Percentiles rank a stretch among this genome's conserved stretches.
These are phyloP conservation scores for Penicillium mononematosum DNA, from an alignment of 495 filamentous ascomycete species.

Conservation along the genomic window DNA sequence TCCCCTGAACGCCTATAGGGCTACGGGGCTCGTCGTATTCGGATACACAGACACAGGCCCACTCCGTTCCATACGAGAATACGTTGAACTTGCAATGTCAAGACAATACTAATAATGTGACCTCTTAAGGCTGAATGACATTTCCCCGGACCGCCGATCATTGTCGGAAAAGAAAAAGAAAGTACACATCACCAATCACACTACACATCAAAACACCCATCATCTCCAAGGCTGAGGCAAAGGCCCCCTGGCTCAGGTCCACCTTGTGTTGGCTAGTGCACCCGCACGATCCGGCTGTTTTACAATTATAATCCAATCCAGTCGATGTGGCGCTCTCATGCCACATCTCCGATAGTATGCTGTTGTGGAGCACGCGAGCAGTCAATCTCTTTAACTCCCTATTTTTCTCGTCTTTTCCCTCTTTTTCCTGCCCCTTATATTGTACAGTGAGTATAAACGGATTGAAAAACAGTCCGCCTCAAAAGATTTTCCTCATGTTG, in stretches of 20 bases:
- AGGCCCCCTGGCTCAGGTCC: conserved; percentile 8
- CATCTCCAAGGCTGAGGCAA: not conserved
- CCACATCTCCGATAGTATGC: conserved; percentile 7
- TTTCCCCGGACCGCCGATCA: not conserved
- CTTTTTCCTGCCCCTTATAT: not conserved
- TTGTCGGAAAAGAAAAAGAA: too few relatives aligned
- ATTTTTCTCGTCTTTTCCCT: not conserved
- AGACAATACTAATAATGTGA: not conserved
- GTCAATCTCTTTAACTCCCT: not conserved
- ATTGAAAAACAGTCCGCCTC: conserved; percentile 7
- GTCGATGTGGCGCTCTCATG: conserved; percentile 4
- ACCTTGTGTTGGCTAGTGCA: conserved; percentile 4
- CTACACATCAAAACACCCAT: not conserved
- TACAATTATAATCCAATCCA: conserved; percentile 1
- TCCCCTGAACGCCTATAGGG: not conserved
- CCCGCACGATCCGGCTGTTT: conserved; percentile 2
- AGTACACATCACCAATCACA: not conserved
- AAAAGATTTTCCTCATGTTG: conserved; percentile 6
- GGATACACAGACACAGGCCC: not conserved
- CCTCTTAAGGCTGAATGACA: not conserved
- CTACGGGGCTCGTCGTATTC: not conserved
- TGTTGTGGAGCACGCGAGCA: conserved; percentile 14
- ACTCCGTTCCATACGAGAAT: not conserved
- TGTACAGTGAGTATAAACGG: conserved; percentile 1
- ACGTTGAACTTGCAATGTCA: not conserved